Conservation (phyloP, 1,139 yeast species). For the Williopsis jadinii region DNA sequence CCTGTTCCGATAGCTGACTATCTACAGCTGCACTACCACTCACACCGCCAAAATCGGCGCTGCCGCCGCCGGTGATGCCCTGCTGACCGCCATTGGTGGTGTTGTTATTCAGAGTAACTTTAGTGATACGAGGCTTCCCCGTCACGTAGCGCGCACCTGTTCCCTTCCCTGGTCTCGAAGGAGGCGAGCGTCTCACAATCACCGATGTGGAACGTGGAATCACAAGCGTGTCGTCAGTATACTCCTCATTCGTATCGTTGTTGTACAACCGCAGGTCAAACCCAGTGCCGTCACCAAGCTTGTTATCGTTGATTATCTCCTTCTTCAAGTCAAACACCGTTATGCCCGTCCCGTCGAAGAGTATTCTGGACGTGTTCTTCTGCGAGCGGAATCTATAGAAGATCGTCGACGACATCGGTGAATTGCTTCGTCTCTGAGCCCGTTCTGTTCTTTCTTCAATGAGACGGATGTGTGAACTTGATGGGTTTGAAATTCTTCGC, state of each 20-base stretch:
- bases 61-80: slow-evolving; percentile 13
- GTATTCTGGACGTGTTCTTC: slow-evolving; percentile 68
- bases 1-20: slow-evolving; percentile 63
- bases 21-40: slow-evolving; percentile 19
- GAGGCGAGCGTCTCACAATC: slow-evolving; percentile 74
- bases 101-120: slow-evolving; percentile 27
- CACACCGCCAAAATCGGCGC: too few species aligned
- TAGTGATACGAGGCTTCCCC: slow-evolving; percentile 64
- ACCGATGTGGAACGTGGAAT: slow-evolving; percentile 85
- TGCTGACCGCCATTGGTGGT: not conserved
- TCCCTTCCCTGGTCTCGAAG: slow-evolving; percentile 53
- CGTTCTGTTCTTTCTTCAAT: not conserved
- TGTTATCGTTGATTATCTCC: slow-evolving; percentile 78
- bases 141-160: slow-evolving; percentile 75
- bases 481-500: not conserved
- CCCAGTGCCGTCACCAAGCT: slow-evolving; percentile 76
- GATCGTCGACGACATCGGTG: slow-evolving; percentile 76
- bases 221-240: slow-evolving; percentile 75
- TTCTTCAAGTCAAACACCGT: slow-evolving; percentile 91
- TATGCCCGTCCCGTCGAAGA: slow-evolving; percentile 94
- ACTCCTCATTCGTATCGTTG: slow-evolving; percentile 77
- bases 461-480: not conserved
- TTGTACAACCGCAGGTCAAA: slow-evolving; percentile 72
- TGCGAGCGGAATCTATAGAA: slow-evolving; percentile 87
- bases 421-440: not conserved